Percentiles rank a stretch among this genome's conserved stretches.
These are phyloP conservation scores for Cystobasidium pallidum DNA, from an alignment of 1,284 basidiomycete species.

Conservation along the genomic window DNA sequence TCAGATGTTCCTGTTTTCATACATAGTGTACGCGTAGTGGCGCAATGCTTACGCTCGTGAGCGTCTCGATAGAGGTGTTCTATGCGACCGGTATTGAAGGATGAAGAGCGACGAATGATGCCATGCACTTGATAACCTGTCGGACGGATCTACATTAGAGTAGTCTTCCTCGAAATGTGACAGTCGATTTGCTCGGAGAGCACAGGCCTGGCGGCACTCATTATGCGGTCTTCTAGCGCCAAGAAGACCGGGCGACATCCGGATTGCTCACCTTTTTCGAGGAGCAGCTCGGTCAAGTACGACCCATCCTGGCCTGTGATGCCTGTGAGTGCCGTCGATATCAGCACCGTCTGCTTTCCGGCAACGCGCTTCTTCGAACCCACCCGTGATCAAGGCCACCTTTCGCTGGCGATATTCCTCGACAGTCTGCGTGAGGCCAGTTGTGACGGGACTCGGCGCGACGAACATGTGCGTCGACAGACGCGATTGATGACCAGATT, in stretches of 20 bases:
- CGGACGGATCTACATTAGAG: not conserved
- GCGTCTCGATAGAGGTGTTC: slow-evolving; percentile 86
- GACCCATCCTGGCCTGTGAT: slow-evolving; percentile 92
- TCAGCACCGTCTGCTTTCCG: not conserved
- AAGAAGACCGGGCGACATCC: not conserved
- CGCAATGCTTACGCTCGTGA: slow-evolving; percentile 65
- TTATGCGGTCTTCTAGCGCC: slow-evolving; percentile 17
- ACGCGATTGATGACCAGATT: slow-evolving; percentile 31
- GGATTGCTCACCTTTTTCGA: slow-evolving; percentile 65
- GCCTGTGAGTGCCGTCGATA: slow-evolving; percentile 60
- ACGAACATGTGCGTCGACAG: slow-evolving; percentile 43
- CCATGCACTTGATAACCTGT: slow-evolving; percentile 79
- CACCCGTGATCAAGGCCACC: slow-evolving; percentile 84
- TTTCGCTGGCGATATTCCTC: slow-evolving; percentile 82
- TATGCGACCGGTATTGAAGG: slow-evolving; percentile 88
- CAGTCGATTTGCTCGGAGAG: slow-evolving; percentile 2
- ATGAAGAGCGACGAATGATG: slow-evolving; percentile 88
- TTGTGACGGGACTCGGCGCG: slow-evolving; percentile 31
- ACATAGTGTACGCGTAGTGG: not conserved
- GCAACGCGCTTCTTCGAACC: slow-evolving; percentile 47
- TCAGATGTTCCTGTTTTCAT: not conserved
- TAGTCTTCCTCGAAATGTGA: not conserved
- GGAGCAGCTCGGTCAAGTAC: slow-evolving; percentile 81
- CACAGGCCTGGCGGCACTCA: slow-evolving; percentile 1
- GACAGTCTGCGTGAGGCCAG: slow-evolving; percentile 55